Base-by-base conservation (phyloP, 1,284 basidiomycete genomes). In the Polyporus tsugae region DNA sequence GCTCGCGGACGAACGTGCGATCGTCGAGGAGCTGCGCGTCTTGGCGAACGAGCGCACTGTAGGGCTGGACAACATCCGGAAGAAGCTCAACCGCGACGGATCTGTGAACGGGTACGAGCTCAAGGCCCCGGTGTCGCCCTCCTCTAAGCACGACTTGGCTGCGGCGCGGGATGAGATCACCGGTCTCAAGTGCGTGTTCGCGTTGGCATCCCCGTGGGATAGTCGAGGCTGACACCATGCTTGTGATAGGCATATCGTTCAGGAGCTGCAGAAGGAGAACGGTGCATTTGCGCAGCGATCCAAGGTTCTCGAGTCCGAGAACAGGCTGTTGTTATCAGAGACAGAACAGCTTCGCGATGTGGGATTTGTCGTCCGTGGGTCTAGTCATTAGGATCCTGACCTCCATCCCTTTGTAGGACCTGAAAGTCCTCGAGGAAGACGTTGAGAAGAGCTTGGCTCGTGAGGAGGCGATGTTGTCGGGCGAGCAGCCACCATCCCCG, bases 241-340 rank as follows among this genome's bases (percentile, higher is more conserved):
- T 25, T 62, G 17, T 66, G 15, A 19, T 73, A 94, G 92, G 79
- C 92, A 95, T 77, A 95, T 98, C 74, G 89, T 97, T 35, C 91
- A 94, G 75, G 93, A 96, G 75, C 84, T 97, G 57, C 93, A 94
- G 77, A 91, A 93, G 73, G 96, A 97, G 81, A 94, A 90, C 74
- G 78, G 87, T 4, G 81, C 85, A n/a, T 79, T 89, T 10, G 81
- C 85, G 29, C 89, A 92, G 69, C 85, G 86, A 72, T 90, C 89
- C 78, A 93, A 92, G 76, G 79, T 91, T 49, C 80, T 95, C 41
- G 89, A 95, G 76, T 85, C 87, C 10, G 95, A 97, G 82, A 94
- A 95, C 72, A 85, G 86, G 69, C 82, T 94, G 39, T 82, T 96
- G 60, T 79, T 87, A 60, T 86, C 91, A n/a, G 93, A 95, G 78